phyloP scores from a whole-genome alignment of 192 early-diverging fungal species.

The Endogone sp. region DNA sequence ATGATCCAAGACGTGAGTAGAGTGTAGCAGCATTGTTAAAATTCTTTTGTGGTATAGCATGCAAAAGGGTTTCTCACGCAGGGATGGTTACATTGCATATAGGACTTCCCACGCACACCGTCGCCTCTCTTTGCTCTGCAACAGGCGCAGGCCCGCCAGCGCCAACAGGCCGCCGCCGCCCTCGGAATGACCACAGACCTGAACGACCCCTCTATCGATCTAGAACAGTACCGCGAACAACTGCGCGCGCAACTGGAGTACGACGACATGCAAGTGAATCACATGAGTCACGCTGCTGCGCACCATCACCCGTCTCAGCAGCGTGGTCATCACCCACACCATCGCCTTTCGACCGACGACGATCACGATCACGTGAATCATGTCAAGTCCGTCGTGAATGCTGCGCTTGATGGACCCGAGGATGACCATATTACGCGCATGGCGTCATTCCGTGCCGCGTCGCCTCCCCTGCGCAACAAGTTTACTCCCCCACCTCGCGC shows the following conservation, averaged over 20 bases:
- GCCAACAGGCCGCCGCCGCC: conserved; percentile 3
- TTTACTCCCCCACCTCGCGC: conserved; percentile 57
- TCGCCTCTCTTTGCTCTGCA: conserved; percentile 45
- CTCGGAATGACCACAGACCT: not conserved
- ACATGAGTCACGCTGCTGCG: conserved; percentile 7
- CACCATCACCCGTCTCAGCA: conserved; percentile 29
- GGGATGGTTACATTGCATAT: conserved; percentile 1
- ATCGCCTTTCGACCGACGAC: conserved; percentile 31
- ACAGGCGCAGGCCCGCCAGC: conserved; percentile 36
- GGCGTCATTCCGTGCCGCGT: conserved; percentile 8
- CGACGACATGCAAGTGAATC: too few species aligned
- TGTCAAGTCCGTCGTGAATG: conserved; percentile 51
- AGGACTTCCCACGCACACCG: conserved; percentile 56
- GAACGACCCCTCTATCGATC: not conserved
- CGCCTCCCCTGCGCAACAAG: conserved; percentile 33
- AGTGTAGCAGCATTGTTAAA: not conserved
- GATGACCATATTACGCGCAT: conserved; percentile 38
- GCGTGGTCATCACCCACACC: conserved; percentile 22
- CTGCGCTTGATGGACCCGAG: conserved; percentile 56
- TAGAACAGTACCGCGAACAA: too few species aligned
- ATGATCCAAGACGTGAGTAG: not conserved
- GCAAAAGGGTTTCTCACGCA: not conserved
- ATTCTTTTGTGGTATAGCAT: not conserved
- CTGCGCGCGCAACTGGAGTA: too few species aligned
- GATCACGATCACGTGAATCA: conserved; percentile 50